Evolutionary conservation across 805 yeast species (phyloP).

Genomic region (Metschnikowia matae): DNA sequence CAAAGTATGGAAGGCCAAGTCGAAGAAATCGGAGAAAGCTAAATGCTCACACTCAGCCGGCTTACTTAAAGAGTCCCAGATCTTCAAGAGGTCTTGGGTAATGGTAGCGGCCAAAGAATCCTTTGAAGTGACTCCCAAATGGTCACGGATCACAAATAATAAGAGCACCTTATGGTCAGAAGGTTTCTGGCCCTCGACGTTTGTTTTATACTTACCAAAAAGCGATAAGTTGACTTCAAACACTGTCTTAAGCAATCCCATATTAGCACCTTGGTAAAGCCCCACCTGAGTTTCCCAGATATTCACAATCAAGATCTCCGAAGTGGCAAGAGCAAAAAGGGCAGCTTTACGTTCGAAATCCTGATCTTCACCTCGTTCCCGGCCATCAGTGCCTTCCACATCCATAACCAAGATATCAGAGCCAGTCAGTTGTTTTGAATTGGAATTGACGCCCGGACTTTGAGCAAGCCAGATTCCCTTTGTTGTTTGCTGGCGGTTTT

Average conservation of each 20-base stretch:
- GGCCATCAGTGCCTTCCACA: constrained; percentile 98
- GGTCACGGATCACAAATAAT: constrained; percentile 89
- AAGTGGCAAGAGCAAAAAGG: constrained; percentile 85
- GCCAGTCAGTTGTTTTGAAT: not conserved
- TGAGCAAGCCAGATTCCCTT: constrained; percentile 46
- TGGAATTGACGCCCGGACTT: constrained; percentile 28
- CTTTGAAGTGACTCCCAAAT: constrained; percentile 81
- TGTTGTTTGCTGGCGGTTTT: constrained; percentile 77
- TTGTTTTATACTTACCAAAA: constrained; percentile 52
- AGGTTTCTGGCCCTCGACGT: constrained; percentile 13
- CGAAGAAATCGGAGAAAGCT: constrained; percentile 72
- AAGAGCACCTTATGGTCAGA: constrained; percentile 59
- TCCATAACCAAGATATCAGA: constrained; percentile 74
- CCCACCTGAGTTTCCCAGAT: constrained; percentile 98
- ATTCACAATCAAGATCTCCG: constrained; percentile 86
- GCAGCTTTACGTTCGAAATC: constrained; percentile 98
- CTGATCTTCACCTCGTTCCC: constrained; percentile 97
- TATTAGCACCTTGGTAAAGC: constrained; percentile 93
- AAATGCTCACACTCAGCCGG: constrained; percentile 60
- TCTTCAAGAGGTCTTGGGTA: constrained; percentile 62
- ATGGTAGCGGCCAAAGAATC: constrained; percentile 66
- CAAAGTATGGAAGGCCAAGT: constrained; percentile 72
- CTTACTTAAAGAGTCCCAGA: constrained; percentile 76
- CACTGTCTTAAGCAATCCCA: constrained; percentile 92
- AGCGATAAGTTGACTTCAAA: constrained; percentile 90